Evolutionary conservation across 805 yeast species (phyloP), one percentile per base, ranked within the genome.

Genomic region (Kuraishia hungarica): DNA sequence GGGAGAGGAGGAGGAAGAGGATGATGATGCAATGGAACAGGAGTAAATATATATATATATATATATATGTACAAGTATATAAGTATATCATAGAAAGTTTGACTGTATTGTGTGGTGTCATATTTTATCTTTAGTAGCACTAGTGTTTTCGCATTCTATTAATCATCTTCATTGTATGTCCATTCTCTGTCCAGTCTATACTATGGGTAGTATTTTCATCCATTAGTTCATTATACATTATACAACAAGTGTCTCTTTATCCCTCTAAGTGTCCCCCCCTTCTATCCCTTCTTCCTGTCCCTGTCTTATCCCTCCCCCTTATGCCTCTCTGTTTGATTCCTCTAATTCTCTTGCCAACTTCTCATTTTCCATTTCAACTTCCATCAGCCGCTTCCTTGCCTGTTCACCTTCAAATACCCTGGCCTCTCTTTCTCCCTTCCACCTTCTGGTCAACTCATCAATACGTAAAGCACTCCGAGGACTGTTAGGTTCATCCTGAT

Each of bases 391-490:
- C 50, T 69, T 66, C 51, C 76, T 73, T 1, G 87, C 81, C 43
- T 84, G 84, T 43, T 75, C 75, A 54, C 76, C 74, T 60, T 87
- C 92, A 55, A 82, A 73, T 21, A 79, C 79, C 29, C 91, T 69
- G 20, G 87, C 79, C 65, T 87, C 94, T 57, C 90, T 72, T 58
- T 87, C 92, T 5, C 83, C 75, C 61, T 83, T 82, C 86, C 89
- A 84, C 61, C 85, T 74, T 58, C 74, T 80, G 48, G 81, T 80
- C 49, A 87, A 65, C 59, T 84, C 90, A 23, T 81, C 84, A 17
- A 86, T 70, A 54, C 90, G 72, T 51, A 83, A 60, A 55, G 72
- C 73, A 51, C 76, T 66, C 35, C 79, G 68, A 19, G 79, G 77
- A 50, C 62, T 56, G 26, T 23, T 53, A 2, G 50, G 53, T 26